A percentile compares a stretch with the other conserved stretches of the same genome.
Evolutionary conservation across 768 basidiomycete genomes (phyloP).

Genomic region (Daedaleopsis nitida): DNA sequence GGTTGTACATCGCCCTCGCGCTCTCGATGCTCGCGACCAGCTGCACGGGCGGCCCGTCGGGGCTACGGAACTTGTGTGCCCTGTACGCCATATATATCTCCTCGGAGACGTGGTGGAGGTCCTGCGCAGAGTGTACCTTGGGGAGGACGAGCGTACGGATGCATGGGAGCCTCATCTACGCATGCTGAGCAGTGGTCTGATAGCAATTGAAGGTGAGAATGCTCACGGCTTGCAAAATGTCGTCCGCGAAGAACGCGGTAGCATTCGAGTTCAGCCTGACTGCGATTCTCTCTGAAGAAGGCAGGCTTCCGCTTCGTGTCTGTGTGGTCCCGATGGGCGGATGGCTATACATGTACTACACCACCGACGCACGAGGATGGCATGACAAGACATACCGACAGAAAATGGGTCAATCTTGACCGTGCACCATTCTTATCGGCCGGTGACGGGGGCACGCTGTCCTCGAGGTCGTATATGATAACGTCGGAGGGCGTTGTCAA

Average conservation of each 20-base stretch:
- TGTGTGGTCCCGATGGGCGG: not conserved
- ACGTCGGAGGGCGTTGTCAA: conserved; percentile 64
- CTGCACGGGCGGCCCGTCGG: conserved; percentile 40
- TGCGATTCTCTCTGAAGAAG: conserved; percentile 55
- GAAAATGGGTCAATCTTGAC: conserved; percentile 52
- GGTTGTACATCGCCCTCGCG: conserved; percentile 66
- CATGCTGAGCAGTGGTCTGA: not conserved
- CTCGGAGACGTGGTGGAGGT: conserved; percentile 63
- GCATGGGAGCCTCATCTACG: conserved; percentile 45
- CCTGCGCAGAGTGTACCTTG: conserved; percentile 73
- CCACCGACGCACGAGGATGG: not conserved
- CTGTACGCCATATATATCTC: conserved; percentile 40
- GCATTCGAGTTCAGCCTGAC: conserved; percentile 70
- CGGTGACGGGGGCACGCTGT: conserved; percentile 68
- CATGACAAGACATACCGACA: conserved; percentile 44
- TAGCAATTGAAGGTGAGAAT: not conserved
- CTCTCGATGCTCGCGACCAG: conserved; percentile 88
- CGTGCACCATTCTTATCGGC: conserved; percentile 64
- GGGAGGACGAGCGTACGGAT: conserved; percentile 79
- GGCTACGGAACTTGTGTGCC: conserved; percentile 19
- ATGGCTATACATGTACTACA: not conserved
- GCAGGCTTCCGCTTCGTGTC: conserved; percentile 32
- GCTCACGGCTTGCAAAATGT: conserved; percentile 61
- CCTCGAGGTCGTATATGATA: conserved; percentile 88
- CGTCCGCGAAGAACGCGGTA: conserved; percentile 67